Percentiles rank a stretch among this genome's conserved stretches.
phyloP scores from a whole-genome alignment of 192 early-diverging fungal genomes.

The Mortierella antarctica region DNA sequence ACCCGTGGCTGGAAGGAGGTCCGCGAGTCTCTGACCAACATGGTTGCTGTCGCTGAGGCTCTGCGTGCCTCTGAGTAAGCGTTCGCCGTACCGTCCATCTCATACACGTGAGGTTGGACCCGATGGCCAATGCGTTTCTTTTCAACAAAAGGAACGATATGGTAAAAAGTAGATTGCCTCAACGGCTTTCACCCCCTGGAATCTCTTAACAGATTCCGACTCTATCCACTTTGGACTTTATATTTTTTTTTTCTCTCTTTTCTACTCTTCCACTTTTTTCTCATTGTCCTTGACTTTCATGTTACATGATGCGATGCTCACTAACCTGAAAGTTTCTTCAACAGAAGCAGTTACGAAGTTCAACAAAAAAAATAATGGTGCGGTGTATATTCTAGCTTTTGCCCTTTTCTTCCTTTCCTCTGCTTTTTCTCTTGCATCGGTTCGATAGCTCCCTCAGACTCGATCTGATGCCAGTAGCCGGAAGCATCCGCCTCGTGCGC shows the following conservation, averaged over 20 bases:
- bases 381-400: conserved; percentile 6
- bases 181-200: conserved; percentile 55
- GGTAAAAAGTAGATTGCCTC: conserved; percentile 57
- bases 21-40: conserved; percentile 85
- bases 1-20: conserved; percentile 98
- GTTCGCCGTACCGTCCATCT: conserved; percentile 34
- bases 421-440: neutral
- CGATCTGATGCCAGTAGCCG: neutral
- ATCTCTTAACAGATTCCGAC: conserved; percentile 55
- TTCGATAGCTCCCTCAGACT: neutral
- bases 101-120: conserved; percentile 13
- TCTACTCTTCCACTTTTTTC: conserved; percentile 10
- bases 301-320: conserved; percentile 29
- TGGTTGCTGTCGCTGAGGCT: conserved; percentile 82
- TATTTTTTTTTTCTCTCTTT: neutral
- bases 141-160: conserved; percentile 58
- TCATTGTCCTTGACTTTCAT: conserved; percentile 33
- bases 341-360: conserved; percentile 43
- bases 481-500: neutral
- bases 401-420: conserved; percentile 1
- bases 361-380: conserved; percentile 34
- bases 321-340: conserved; percentile 57
- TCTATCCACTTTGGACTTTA: neutral
- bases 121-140: conserved; percentile 57
- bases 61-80: conserved; percentile 61